These are phyloP conservation scores for Dictyostelium citrinum DNA, from an alignment of 78 protist species.

Conservation along the genomic window DNA sequence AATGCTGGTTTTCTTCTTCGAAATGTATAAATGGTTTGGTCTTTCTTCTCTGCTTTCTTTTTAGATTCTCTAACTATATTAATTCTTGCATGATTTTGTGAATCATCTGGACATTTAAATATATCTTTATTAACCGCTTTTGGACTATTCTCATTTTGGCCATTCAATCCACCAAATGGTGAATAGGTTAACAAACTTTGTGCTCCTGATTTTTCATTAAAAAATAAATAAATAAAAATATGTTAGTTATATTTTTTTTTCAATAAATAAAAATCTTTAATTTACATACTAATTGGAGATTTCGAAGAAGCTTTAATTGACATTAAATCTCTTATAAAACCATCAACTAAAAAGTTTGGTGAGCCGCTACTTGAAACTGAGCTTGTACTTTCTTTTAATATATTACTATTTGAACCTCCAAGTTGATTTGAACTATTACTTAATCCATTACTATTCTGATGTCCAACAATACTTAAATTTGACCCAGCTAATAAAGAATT, in stretches of 20 bases:
- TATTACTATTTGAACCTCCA: not conserved
- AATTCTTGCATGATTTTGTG: not conserved
- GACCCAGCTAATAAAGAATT: not conserved
- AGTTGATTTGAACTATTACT: slow-evolving; percentile 5
- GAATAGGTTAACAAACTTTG: slow-evolving; percentile 47
- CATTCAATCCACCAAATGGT: slow-evolving; percentile 59
- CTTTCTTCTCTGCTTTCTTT: slow-evolving; percentile 53
- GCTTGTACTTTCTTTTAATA: slow-evolving; percentile 18
- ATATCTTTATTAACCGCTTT: slow-evolving; percentile 21
- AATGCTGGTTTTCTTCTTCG: slow-evolving; percentile 54
- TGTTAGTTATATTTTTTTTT: too few species aligned
- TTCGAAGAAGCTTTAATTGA: slow-evolving; percentile 5
- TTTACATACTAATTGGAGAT: not conserved
- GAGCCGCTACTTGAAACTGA: not conserved
- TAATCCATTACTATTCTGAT: not conserved
- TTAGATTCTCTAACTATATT: slow-evolving; percentile 53
- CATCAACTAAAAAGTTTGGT: slow-evolving; percentile 25
- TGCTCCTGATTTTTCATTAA: too few species aligned
- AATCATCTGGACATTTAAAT: slow-evolving; percentile 62
- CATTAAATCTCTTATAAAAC: slow-evolving; percentile 52
- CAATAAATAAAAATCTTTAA: too few species aligned
- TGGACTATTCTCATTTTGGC: slow-evolving; percentile 1
- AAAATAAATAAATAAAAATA: not conserved
- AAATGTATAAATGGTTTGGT: slow-evolving; percentile 23
- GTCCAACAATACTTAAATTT: slow-evolving; percentile 5